phyloP scores from a whole-genome alignment of 495 filamentous ascomycete genomes.

The Jackrogersella multiformis region DNA sequence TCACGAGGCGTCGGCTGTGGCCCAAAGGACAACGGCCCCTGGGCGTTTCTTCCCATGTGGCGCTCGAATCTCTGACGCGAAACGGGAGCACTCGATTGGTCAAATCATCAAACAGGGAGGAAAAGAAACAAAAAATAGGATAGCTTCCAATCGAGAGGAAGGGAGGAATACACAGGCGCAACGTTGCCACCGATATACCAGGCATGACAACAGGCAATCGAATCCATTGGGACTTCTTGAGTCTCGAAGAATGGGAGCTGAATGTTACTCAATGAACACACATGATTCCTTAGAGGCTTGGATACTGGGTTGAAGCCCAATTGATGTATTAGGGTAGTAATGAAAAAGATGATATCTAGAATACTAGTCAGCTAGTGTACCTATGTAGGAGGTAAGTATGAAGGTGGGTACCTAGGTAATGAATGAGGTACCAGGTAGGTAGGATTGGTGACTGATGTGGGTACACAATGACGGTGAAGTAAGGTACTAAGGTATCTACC shows the following conservation, averaged over 20 bases:
- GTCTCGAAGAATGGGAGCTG: background rate
- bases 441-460: too few species aligned
- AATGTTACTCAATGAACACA: background rate
- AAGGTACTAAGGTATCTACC: too few species aligned
- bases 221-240: conserved; percentile 5
- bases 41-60: conserved; percentile 33
- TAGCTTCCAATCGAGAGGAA: conserved; percentile 22
- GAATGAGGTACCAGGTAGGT: too few species aligned
- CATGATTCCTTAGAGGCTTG: background rate
- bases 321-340: background rate
- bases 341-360: background rate
- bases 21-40: conserved; percentile 11
- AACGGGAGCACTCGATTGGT: conserved; percentile 25
- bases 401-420: too few species aligned
- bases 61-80: conserved; percentile 29
- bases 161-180: conserved; percentile 18
- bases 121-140: conserved; percentile 20
- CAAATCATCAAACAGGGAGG: conserved; percentile 1
- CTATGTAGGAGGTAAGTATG: too few species aligned
- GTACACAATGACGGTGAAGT: too few species aligned
- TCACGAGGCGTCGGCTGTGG: conserved; percentile 13
- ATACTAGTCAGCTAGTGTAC: too few species aligned
- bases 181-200: conserved; percentile 30
- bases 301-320: background rate
- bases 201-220: conserved; percentile 26